Evolutionary conservation across 805 yeast species (phyloP).

Genomic region (Yamadazyma takamatsuzukensis): DNA sequence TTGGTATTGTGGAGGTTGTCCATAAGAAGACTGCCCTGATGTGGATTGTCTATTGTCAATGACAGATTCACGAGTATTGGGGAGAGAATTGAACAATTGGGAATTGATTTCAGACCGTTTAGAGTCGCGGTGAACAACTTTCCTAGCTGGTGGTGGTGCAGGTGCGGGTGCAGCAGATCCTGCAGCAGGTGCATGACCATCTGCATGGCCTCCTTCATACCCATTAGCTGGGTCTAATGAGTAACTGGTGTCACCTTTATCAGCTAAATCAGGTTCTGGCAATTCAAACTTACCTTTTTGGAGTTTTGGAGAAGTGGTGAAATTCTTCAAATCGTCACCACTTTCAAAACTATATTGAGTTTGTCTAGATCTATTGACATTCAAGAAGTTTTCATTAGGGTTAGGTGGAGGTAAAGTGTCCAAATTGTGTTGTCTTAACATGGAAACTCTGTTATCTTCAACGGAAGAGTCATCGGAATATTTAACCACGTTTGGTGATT

Average conservation of each 20-base stretch:
- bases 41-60: conserved; percentile 11
- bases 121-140: conserved; percentile 34
- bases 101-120: conserved; percentile 31
- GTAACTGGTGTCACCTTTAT: too few relatives aligned
- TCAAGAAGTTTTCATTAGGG: conserved; percentile 1
- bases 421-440: conserved; percentile 33
- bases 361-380: conserved; percentile 12
- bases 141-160: conserved; percentile 58
- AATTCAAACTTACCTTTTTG: conserved; percentile 13
- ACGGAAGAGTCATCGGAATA: conserved; percentile 29
- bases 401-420: conserved; percentile 11
- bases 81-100: conserved; percentile 44
- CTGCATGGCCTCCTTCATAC: too few relatives aligned
- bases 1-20: conserved; percentile 17
- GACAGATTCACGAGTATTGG: conserved; percentile 34
- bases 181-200: conserved; percentile 1
- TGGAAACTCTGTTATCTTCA: conserved; percentile 27
- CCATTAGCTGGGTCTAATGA: too few relatives aligned
- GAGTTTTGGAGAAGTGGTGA: conserved; percentile 25
- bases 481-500: conserved; percentile 35
- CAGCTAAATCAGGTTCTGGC: conserved; percentile 13
- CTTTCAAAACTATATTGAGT: conserved; percentile 36
- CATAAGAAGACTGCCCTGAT: too few relatives aligned
- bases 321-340: conserved; percentile 35
- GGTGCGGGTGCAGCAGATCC: conserved; percentile 32